Evolutionary conservation across 106 monocot species (phyloP).

Genomic region (Cymbidium sinense): DNA sequence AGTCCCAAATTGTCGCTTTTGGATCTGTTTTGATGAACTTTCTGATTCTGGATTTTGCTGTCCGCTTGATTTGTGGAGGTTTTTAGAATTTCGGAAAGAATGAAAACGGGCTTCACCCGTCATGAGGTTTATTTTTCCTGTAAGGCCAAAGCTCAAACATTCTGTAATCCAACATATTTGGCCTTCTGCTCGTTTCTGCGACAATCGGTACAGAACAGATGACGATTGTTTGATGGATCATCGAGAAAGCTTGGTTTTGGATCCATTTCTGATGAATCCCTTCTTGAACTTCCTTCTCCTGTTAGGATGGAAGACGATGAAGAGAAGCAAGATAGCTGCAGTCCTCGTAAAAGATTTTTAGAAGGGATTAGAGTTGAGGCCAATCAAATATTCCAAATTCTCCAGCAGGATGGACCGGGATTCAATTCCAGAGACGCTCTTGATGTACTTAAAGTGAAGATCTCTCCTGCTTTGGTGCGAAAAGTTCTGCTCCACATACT

Average conservation of each 20-base stretch:
- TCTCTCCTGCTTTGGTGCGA: conserved; percentile 47
- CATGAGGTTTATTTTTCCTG: conserved; percentile 14
- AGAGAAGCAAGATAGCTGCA: conserved; percentile 2
- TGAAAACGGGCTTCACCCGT: not conserved
- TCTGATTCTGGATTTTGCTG: not conserved
- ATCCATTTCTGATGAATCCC: conserved; percentile 12
- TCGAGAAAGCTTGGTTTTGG: conserved; percentile 21
- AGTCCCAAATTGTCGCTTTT: not conserved
- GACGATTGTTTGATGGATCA: not conserved
- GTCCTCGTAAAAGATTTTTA: conserved; percentile 17
- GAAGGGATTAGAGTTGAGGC: conserved; percentile 25
- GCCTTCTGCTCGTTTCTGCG: conserved; percentile 17
- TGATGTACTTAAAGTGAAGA: conserved; percentile 34
- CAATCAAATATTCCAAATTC: conserved; percentile 36
- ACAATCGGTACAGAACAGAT: conserved; percentile 1
- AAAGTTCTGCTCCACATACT: conserved; percentile 61
- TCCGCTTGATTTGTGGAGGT: not conserved
- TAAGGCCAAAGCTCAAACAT: not conserved
- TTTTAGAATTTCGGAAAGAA: not conserved
- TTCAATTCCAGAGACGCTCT: conserved; percentile 45
- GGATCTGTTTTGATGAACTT: not conserved
- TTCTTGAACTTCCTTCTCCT: conserved; percentile 13
- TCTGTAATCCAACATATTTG: not conserved
- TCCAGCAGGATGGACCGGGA: conserved; percentile 73
- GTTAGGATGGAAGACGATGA: conserved; percentile 7